Evolutionary conservation across 768 basidiomycete genomes (phyloP).

Genomic region (Leccinum arenicola): DNA sequence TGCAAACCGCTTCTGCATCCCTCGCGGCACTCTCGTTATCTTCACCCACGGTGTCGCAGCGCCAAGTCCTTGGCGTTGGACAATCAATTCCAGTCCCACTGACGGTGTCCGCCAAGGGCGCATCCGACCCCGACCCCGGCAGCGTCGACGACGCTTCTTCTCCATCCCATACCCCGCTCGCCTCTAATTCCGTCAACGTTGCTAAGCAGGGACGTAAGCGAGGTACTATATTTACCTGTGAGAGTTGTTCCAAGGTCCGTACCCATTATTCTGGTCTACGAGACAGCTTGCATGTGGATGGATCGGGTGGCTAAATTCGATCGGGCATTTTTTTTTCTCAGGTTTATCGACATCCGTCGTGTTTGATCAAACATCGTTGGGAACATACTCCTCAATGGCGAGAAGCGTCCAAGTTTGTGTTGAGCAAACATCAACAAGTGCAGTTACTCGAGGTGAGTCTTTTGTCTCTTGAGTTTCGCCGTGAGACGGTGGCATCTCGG

Average conservation of each 20-base stretch:
- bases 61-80: constrained; percentile 4
- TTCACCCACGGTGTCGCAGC: constrained; percentile 35
- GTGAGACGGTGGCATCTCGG: neutral
- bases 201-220: constrained; percentile 64
- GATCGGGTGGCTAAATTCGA: constrained; percentile 5
- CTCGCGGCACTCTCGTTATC: constrained; percentile 42
- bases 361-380: constrained; percentile 97
- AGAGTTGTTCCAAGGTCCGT: constrained; percentile 87
- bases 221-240: constrained; percentile 86
- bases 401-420: constrained; percentile 83
- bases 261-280: constrained; percentile 1
- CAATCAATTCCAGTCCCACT: constrained; percentile 15
- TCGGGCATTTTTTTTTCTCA: constrained; percentile 24
- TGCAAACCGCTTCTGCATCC: constrained; percentile 38
- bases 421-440: constrained; percentile 97
- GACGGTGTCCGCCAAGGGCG: neutral
- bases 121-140: constrained; percentile 3
- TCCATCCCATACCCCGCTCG: constrained; percentile 2
- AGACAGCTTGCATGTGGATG: constrained; percentile 3
- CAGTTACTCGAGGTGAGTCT: constrained; percentile 80
- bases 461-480: neutral
- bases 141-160: constrained; percentile 19
- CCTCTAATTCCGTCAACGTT: constrained; percentile 12
- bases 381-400: constrained; percentile 97
- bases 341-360: constrained; percentile 91